Evolutionary conservation across 768 basidiomycete genomes (phyloP).

Genomic region (Baorangia bicolor): DNA sequence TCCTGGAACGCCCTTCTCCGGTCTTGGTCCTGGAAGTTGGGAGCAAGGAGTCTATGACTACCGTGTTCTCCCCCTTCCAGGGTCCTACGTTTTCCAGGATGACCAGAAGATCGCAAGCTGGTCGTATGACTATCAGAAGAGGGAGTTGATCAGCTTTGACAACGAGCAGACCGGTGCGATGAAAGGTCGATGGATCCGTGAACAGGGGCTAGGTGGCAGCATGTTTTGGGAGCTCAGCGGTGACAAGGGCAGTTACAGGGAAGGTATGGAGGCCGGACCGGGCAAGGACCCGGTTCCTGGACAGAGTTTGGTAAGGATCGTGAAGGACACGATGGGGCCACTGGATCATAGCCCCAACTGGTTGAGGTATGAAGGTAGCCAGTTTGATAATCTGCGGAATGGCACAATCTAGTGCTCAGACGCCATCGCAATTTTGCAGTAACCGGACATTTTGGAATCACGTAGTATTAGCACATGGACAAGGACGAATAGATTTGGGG

Average conservation of each 20-base stretch:
- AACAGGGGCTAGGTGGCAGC: conserved; percentile 77
- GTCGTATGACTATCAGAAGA: conserved; percentile 70
- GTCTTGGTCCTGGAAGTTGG: conserved; percentile 88
- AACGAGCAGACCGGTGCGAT: conserved; percentile 60
- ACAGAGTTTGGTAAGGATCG: conserved; percentile 65
- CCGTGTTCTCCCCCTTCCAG: conserved; percentile 79
- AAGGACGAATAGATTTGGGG: background rate
- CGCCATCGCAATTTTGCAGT: background rate
- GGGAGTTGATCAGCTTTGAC: conserved; percentile 86
- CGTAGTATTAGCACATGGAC: conserved; percentile 1
- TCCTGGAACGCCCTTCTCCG: conserved; percentile 75
- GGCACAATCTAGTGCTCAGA: conserved; percentile 47
- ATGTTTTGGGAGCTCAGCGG: conserved; percentile 96
- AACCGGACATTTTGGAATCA: background rate
- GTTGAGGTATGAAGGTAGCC: conserved; percentile 72
- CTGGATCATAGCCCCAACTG: conserved; percentile 77
- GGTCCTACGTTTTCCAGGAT: conserved; percentile 65
- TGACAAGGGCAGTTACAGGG: conserved; percentile 68
- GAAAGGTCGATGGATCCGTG: conserved; percentile 82
- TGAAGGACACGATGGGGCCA: conserved; percentile 76
- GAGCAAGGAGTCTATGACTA: conserved; percentile 93
- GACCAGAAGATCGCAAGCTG: conserved; percentile 72
- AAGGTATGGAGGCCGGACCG: conserved; percentile 70
- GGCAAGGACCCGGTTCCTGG: conserved; percentile 77
- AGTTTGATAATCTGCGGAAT: conserved; percentile 76